A percentile compares a stretch with the other conserved stretches of the same genome.
These are phyloP conservation scores for Amniculicola lignicola DNA, from an alignment of 495 filamentous ascomycete genomes.

Conservation along the genomic window DNA sequence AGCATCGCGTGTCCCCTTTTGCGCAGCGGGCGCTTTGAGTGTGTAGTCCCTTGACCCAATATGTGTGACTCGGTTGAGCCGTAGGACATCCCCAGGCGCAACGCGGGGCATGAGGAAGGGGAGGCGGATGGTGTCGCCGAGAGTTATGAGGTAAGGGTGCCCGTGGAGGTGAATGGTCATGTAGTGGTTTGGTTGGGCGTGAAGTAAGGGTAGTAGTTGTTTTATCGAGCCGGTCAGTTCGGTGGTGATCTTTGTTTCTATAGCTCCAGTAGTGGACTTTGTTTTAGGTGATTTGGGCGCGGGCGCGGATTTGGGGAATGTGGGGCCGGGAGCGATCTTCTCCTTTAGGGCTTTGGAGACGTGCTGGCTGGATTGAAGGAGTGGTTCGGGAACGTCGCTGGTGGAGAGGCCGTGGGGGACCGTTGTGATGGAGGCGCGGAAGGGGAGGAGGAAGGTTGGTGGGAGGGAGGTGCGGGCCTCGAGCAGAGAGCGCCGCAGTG, in stretches of 20 bases:
- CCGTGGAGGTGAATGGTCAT: constrained; percentile 83
- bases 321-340: neutral
- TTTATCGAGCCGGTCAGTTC: constrained; percentile 57
- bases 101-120: constrained; percentile 92
- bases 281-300: constrained; percentile 32
- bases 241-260: constrained; percentile 41
- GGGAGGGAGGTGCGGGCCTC: constrained; percentile 38
- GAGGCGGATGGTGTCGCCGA: constrained; percentile 80
- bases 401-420: constrained; percentile 38
- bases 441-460: constrained; percentile 42
- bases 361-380: constrained; percentile 31
- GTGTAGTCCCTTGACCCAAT: constrained; percentile 90
- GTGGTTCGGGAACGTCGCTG: constrained; percentile 34
- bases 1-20: constrained; percentile 47
- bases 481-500: constrained; percentile 27
- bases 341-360: constrained; percentile 15
- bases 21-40: constrained; percentile 56
- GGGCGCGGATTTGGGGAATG: constrained; percentile 29
- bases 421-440: constrained; percentile 40
- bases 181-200: constrained; percentile 78
- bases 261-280: constrained; percentile 28
- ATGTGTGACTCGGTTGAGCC: constrained; percentile 74
- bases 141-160: constrained; percentile 83
- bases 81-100: constrained; percentile 74
- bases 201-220: constrained; percentile 70